Conservation (phyloP, 2,329 filamentous ascomycete species). For the Acephala macrosclerotiorum region DNA sequence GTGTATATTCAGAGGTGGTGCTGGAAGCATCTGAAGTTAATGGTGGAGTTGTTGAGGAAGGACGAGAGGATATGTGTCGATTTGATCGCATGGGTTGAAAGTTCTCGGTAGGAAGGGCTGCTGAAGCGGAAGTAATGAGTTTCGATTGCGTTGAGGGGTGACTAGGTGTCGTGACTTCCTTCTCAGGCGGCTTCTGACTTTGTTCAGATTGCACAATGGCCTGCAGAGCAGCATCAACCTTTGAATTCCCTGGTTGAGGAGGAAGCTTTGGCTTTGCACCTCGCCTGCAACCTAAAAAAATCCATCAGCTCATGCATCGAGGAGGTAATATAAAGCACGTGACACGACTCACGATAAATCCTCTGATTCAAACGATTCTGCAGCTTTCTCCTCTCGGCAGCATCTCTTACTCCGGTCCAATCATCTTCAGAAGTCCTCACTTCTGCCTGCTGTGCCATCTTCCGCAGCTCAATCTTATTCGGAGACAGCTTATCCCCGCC, state of each 20-base stretch:
- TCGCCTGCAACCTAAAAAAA: not conserved
- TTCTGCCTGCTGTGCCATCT: slow-evolving; percentile 26
- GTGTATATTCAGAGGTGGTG: no score
- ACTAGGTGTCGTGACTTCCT: not conserved
- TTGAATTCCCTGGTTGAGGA: not conserved
- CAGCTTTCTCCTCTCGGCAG: slow-evolving; percentile 36
- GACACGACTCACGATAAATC: slow-evolving; percentile 22
- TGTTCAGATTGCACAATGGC: not conserved
- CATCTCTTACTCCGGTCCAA: slow-evolving; percentile 37
- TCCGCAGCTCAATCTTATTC: not conserved
- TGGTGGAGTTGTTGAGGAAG: no score
- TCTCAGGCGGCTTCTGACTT: not conserved
- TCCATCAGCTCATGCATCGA: not conserved
- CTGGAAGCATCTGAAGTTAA: no score
- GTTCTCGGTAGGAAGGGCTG: no score
- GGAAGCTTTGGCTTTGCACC: slow-evolving; percentile 1
- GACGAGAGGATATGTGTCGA: no score
- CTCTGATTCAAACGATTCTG: slow-evolving; percentile 40
- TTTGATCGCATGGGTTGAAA: no score
- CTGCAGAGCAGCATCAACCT: not conserved
- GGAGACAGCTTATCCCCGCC: slow-evolving; percentile 1
- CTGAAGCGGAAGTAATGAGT: not conserved
- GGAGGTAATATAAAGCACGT: slow-evolving; percentile 2
- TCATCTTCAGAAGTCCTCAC: slow-evolving; percentile 29
- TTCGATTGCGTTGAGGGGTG: not conserved